Evolutionary conservation across 371 early-diverging fungal species (phyloP), one percentile per base, ranked within the genome.

Genomic region (Rhizomucor miehei): DNA sequence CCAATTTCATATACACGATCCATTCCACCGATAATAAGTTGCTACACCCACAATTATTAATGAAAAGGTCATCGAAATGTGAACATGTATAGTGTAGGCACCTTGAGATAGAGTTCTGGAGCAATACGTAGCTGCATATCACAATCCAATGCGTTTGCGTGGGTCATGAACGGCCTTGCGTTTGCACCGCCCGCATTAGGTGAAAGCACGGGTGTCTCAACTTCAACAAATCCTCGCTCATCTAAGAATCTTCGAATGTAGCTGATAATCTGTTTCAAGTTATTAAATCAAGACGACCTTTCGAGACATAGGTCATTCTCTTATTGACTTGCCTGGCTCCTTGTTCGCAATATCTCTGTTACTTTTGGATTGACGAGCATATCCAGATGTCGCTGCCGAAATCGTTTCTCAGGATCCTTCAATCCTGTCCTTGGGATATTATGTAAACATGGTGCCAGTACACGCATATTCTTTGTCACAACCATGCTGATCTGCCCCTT

Each of bases 1-100:
- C 99, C 99, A 44, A 99, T 84, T 72, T 99, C 99, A 69, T 89
- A 99, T 1, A 99, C 97, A 16, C 91, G 80, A 44, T 96, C 92
- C 12, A 95, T 59, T 10, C 99, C 99, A 38, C 99, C 99, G 55
- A 99, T 85, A 11, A 98, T 93, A 49, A 99, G 79, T 78, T 90
- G 88, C 79, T 81, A 50, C n/a, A 50, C 14, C 20, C 1, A 25
- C 20, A 14, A 4, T n/a, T 12, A 24, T 46, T 19, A 34, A 46
- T 23, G 44, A n/a, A 14, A 17, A 17, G 12, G 3, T 21, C 13
- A 6, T 34, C n/a, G 4, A 20, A 4, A 35, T 5, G 4, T 38
- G 23, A 17, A 48, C 9, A 21, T 11, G 23, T 2, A 10, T 11
- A 5, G 2, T 21, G 13, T 11, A 37, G 20, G 25, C 64, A 85